Base-by-base conservation (phyloP, 768 basidiomycete species). In the Amanita fuliginea region DNA sequence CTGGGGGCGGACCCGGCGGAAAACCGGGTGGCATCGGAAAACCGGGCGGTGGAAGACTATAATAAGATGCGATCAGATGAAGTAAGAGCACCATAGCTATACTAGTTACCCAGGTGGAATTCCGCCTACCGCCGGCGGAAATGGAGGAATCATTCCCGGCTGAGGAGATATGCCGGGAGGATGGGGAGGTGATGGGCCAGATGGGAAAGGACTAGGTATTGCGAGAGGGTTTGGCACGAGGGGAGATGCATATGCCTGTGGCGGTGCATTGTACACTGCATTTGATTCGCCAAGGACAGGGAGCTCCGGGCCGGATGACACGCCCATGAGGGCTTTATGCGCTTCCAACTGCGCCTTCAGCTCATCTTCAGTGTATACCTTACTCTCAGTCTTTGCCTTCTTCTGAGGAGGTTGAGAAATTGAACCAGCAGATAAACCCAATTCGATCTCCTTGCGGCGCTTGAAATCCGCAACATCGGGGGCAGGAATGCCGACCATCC, bases 401-500 rank as follows among this genome's bases (percentile, higher is more conserved):
- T 94, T 92, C 4, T 81, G 73, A 36, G 77, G 85, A 1, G 86
- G 86, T 49, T 88, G 83, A 11, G 85, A 82, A 54, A 89, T 91
- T 6, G 84, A 78, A 4, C 87, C 88, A 1, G 86, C 81, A 14
- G 79, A 75, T 21, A 92, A 77, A 28, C 96, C 94, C 3, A 91
- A 78, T 62, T 97, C 93, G 54, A 90, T 86, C 64, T 95, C 94
- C 62, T 96, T 96, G 55, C 89, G 83, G 46, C 91, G 85, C 62
- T 90, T 95, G 75, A 94, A 98, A 64, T 94, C 95, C 10, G 89
- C 92, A 16, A 95, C 78, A 64, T 95, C 94, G 30, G 91, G 88
- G 3, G 84, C 85, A 6, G 93, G 93, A 44, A 97, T 92, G 48
- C 95, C 96, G 63, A 96, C 95, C 96, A 99, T 98, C 19, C 96